A percentile compares a stretch with the other conserved stretches of the same genome.
Evolutionary conservation across 1,284 basidiomycete species (phyloP).

Genomic region (Coniferiporia weirii): DNA sequence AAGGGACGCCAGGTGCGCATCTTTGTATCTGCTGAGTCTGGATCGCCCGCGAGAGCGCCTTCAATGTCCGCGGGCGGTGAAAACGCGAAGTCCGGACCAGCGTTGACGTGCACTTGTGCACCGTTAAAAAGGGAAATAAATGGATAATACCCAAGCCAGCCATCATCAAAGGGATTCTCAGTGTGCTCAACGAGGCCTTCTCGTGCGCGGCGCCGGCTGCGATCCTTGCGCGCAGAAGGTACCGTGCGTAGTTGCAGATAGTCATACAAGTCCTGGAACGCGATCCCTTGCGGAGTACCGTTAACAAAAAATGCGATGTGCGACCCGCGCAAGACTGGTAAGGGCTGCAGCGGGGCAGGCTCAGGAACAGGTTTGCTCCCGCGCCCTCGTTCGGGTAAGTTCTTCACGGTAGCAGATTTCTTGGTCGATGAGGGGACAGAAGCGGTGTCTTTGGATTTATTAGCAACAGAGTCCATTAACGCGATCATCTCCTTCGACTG

Average conservation of each 20-base stretch:
- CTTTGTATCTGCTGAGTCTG: slow-evolving; percentile 17
- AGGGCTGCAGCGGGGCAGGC: slow-evolving; percentile 47
- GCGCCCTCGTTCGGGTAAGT: slow-evolving; percentile 48
- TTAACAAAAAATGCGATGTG: slow-evolving; percentile 91
- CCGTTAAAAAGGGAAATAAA: slow-evolving; percentile 92
- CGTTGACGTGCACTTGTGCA: slow-evolving; percentile 80
- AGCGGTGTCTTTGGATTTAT: slow-evolving; percentile 48
- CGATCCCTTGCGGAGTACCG: slow-evolving; percentile 80
- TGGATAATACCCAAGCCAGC: slow-evolving; percentile 92
- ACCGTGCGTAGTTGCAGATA: slow-evolving; percentile 79
- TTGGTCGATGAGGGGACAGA: slow-evolving; percentile 57
- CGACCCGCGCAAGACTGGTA: slow-evolving; percentile 72
- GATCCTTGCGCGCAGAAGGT: slow-evolving; percentile 48
- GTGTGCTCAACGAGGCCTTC: slow-evolving; percentile 70
- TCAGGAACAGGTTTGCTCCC: slow-evolving; percentile 25
- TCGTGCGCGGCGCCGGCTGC: slow-evolving; percentile 47
- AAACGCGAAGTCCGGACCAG: slow-evolving; percentile 81
- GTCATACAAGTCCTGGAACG: slow-evolving; percentile 88
- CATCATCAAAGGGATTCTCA: slow-evolving; percentile 89
- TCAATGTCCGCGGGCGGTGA: slow-evolving; percentile 76
- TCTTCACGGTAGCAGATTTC: slow-evolving; percentile 63
- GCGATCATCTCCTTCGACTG: slow-evolving; percentile 92
- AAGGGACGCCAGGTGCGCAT: slow-evolving; percentile 65
- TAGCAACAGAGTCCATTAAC: slow-evolving; percentile 54
- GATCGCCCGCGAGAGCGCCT: slow-evolving; percentile 38